Conservation (phyloP, 345 rosid species). For the Crucihimalaya himalaica region DNA sequence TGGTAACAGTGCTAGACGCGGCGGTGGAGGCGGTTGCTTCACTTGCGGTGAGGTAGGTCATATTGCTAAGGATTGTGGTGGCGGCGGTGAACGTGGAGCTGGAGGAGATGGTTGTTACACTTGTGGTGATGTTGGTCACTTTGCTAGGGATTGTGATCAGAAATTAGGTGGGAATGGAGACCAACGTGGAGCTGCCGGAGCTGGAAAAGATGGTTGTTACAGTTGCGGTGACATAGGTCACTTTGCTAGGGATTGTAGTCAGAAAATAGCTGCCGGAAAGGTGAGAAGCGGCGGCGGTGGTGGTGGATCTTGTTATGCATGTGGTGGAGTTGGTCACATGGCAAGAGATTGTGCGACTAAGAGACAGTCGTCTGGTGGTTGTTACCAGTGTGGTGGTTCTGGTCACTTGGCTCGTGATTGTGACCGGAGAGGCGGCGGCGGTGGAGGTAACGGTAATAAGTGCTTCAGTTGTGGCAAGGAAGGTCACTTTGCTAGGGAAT, state of each 20-base stretch:
- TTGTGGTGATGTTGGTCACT: constrained; percentile 47
- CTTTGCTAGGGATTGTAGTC: constrained; percentile 44
- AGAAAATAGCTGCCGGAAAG: neutral
- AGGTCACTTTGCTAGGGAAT: constrained; percentile 53
- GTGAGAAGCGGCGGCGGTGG: constrained; percentile 34
- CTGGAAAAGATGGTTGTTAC: constrained; percentile 23
- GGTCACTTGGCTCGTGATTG: constrained; percentile 54
- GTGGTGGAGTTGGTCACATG: constrained; percentile 61
- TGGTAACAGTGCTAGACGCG: constrained; percentile 29
- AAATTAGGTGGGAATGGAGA: constrained; percentile 6
- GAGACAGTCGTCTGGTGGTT: constrained; percentile 27
- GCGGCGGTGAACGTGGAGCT: constrained; percentile 2
- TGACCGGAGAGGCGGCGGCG: constrained; percentile 20
- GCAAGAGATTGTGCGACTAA: constrained; percentile 61
- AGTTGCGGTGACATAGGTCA: constrained; percentile 38
- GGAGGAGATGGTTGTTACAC: constrained; percentile 43
- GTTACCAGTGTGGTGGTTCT: constrained; percentile 44
- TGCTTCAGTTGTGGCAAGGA: constrained; percentile 40
- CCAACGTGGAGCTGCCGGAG: constrained; percentile 1
- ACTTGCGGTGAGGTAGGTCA: constrained; percentile 41
- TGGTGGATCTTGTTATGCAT: constrained; percentile 53
- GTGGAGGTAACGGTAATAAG: neutral
- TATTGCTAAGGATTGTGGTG: constrained; percentile 43
- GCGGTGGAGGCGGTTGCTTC: constrained; percentile 42
- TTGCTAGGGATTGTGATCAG: constrained; percentile 52